phyloP scores from a whole-genome alignment of 176 grass and related monocot genomes.

The Panicum miliaceum region DNA sequence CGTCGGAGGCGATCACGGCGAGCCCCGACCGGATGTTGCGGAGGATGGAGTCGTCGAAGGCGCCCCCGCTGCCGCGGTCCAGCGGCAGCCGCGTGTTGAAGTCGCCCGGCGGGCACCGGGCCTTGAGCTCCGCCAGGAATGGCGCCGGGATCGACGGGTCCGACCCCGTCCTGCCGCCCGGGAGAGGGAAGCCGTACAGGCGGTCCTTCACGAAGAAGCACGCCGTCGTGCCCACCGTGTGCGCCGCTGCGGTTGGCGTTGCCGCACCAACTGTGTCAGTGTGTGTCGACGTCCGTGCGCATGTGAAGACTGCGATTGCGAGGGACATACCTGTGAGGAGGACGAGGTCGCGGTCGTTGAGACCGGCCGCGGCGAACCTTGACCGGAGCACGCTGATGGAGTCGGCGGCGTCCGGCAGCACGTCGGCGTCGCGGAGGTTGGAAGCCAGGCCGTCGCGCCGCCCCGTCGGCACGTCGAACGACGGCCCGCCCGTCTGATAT shows the following conservation, averaged over 20 bases:
- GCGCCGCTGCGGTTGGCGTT: conserved; percentile 70
- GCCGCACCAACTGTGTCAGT: too few relatives aligned
- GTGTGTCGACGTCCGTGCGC: not conserved
- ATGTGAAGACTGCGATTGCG: too few relatives aligned
- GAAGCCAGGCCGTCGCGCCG: conserved; percentile 69
- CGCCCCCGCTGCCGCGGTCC: conserved; percentile 71
- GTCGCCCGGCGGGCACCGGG: conserved; percentile 66
- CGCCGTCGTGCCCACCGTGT: conserved; percentile 88
- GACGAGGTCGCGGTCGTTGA: conserved; percentile 78
- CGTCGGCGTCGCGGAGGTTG: conserved; percentile 63
- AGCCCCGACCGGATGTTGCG: conserved; percentile 73
- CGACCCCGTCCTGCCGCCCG: conserved; percentile 19
- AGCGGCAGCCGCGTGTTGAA: conserved; percentile 70
- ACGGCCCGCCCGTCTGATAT: conserved; percentile 61
- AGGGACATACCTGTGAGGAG: conserved; percentile 60
- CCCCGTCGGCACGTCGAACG: conserved; percentile 74
- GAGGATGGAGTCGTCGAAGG: conserved; percentile 72
- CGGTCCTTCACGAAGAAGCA: conserved; percentile 86
- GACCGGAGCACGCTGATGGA: conserved; percentile 54
- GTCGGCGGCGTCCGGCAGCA: conserved; percentile 68
- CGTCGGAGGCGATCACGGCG: conserved; percentile 76
- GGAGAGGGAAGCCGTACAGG: conserved; percentile 61
- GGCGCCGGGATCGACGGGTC: conserved; percentile 70
- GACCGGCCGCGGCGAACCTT: conserved; percentile 64
- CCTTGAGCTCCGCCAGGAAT: conserved; percentile 64